Evolutionary conservation across 139 green algal genomes (phyloP).

Genomic region (Pedinophyceae sp.): DNA sequence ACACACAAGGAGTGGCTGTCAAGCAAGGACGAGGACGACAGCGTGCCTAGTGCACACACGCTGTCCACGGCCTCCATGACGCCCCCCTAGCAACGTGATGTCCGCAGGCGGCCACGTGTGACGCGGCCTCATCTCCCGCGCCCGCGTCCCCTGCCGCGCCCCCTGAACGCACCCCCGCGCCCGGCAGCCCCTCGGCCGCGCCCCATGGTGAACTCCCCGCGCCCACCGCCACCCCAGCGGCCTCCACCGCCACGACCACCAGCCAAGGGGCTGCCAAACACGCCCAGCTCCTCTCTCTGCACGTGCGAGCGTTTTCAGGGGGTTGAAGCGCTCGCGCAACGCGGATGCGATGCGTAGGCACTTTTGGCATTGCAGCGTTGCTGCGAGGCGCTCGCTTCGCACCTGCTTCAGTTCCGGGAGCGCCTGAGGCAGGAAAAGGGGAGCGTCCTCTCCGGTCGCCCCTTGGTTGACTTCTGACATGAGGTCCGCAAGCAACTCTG

Average conservation of each 20-base stretch:
- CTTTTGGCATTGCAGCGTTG: constrained; percentile 43
- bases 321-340: constrained; percentile 6
- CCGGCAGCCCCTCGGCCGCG: constrained; percentile 2
- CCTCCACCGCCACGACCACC: constrained; percentile 10
- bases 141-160: background rate
- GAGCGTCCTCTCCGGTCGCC: background rate
- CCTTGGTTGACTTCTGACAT: background rate
- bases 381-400: constrained; percentile 18
- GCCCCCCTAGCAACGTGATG: too few species aligned
- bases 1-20: too few species aligned
- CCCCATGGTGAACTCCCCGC: constrained; percentile 9
- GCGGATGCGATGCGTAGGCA: too few species aligned
- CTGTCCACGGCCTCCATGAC: too few species aligned
- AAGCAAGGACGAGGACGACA: too few species aligned
- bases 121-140: too few species aligned
- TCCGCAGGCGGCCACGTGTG: too few species aligned
- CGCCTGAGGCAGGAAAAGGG: constrained; percentile 4
- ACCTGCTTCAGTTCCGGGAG: constrained; percentile 5
- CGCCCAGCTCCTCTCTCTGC: background rate
- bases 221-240: background rate
- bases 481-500: background rate
- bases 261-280: constrained; percentile 2
- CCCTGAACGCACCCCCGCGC: constrained; percentile 3
- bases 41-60: too few species aligned
- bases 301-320: constrained; percentile 5